Base-by-base conservation (phyloP, 176 grass and related monocot genomes). In the Urochloa ruziziensis region DNA sequence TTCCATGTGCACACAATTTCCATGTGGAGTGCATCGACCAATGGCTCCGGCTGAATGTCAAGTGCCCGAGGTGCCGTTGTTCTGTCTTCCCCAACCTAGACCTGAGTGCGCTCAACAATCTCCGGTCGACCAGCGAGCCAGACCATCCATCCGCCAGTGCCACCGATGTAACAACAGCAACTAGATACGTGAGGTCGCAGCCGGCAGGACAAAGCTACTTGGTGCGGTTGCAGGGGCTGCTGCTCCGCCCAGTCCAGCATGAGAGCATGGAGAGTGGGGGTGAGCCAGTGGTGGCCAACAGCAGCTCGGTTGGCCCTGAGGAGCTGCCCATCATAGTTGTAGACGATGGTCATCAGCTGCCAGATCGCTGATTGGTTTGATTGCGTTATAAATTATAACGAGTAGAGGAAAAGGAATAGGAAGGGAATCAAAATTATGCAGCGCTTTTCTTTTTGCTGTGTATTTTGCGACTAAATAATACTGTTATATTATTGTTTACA, bases 61-160 rank as follows among this genome's bases (percentile, higher is more conserved):
- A 98, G 49, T 98, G 96, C 68, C 96, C 96, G 1, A 89, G 96
- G 61, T 99, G 97, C 76, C 80, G 97, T 23, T 99, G 93, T 67
- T 99, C 97, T 0, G 97, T 99, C 13, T 99, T 99, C 81, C 97
- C 97, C 58, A 99, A 98, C 79, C 85, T 98, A 1, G 96, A 98
- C 79, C 64, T 98, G 40, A 98, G 96, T 16, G 96, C 97, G 9
- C 86, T 99, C n/a, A 91, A 94, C 62, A 93, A 91, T 42, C 84
- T 99, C 59, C 89, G 89, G 9, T 32, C 96, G 7, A 78, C 74
- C 9, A 73, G 69, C 3, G 88, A 92, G 27, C 72, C 75, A 0
- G 95, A 97, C 32, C 84, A 65, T 27, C 91, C 92, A 0, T 82
- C 89, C 0, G 80, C 78, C 7, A 90, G 85, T 1, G 80, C 81